Evolutionary conservation across 2,329 filamentous ascomycete genomes (phyloP).

Genomic region (Calonectria pauciramosa): DNA sequence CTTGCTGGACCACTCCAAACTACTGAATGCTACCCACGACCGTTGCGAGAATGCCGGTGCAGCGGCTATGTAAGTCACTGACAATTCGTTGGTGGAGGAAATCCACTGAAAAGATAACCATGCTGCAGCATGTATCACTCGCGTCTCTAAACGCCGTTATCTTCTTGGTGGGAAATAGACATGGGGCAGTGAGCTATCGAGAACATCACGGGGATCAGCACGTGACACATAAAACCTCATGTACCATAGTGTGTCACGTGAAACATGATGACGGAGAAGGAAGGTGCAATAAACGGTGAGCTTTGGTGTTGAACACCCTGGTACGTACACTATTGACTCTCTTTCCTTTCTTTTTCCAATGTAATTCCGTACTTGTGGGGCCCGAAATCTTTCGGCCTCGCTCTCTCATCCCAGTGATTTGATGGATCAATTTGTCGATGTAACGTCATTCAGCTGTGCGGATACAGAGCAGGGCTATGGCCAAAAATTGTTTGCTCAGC

Average conservation of each 20-base stretch:
- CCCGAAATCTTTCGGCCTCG: constrained; percentile 42
- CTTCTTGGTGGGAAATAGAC: not conserved
- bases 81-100: constrained; percentile 24
- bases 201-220: not conserved
- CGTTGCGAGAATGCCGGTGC: constrained; percentile 30
- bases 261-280: not conserved
- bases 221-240: not conserved
- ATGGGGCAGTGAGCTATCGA: not conserved
- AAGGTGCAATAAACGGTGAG: constrained; percentile 1
- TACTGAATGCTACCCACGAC: constrained; percentile 31
- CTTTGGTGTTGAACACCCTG: not conserved
- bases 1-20: constrained; percentile 2
- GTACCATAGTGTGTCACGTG: not conserved
- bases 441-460: constrained; percentile 44
- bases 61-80: constrained; percentile 37
- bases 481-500: constrained; percentile 28
- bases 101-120: not conserved
- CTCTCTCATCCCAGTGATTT: constrained; percentile 31
- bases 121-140: constrained; percentile 13
- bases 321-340: constrained; percentile 5
- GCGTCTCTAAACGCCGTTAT: constrained; percentile 9
- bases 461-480: constrained; percentile 32
- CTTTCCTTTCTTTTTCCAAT: constrained; percentile 1
- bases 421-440: constrained; percentile 37
- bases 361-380: constrained; percentile 27